phyloP scores from a whole-genome alignment of 768 basidiomycete genomes.

The Candolleomyces eurysporus region DNA sequence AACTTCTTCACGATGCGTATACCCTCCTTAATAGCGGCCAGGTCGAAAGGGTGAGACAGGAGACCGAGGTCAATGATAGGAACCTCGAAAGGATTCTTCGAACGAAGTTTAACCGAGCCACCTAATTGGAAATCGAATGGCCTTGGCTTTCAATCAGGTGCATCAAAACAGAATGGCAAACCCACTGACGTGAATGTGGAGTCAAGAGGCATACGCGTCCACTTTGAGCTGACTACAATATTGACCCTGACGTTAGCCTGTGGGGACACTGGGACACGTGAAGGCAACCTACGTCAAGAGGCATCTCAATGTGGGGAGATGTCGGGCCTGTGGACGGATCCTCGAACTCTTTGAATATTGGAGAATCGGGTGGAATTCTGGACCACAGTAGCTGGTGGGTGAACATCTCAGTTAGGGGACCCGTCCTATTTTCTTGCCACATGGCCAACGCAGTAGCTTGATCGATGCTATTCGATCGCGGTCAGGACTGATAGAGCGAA shows the following conservation, averaged over 20 bases:
- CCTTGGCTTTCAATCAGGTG: constrained; percentile 3
- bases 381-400: constrained; percentile 17
- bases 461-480: constrained; percentile 14
- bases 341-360: constrained; percentile 3
- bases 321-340: constrained; percentile 14
- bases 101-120: constrained; percentile 5
- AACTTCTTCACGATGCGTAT: neutral
- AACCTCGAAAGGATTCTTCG: constrained; percentile 3
- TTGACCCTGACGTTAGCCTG: constrained; percentile 2
- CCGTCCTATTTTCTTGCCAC: constrained; percentile 13
- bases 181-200: neutral
- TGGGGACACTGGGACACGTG: neutral
- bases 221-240: constrained; percentile 4
- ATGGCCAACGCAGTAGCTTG: constrained; percentile 8
- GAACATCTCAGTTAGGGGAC: constrained; percentile 18
- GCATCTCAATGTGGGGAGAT: constrained; percentile 13
- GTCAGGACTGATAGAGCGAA: neutral
- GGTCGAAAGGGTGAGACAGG: constrained; percentile 2
- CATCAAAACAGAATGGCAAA: neutral
- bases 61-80: constrained; percentile 7
- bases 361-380: constrained; percentile 5
- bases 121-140: constrained; percentile 14
- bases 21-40: constrained; percentile 2
- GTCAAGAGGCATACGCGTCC: neutral
- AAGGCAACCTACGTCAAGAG: constrained; percentile 2